phyloP scores from a whole-genome alignment of 352 stramenopile genomes.

The Globisporangium irregulare region DNA sequence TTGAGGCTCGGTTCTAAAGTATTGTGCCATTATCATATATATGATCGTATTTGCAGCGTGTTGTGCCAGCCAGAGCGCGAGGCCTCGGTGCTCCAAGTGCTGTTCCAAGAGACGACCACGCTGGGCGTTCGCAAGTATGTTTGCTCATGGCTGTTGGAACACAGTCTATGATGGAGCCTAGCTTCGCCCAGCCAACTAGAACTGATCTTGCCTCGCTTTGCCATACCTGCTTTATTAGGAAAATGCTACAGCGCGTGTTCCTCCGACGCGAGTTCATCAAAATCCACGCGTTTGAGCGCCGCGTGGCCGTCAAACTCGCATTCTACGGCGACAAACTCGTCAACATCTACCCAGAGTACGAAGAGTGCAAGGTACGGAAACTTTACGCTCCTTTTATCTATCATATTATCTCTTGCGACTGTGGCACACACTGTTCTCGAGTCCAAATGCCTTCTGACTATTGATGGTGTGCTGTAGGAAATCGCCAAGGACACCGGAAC shows the following conservation, averaged over 20 bases:
- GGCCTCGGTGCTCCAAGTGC: constrained; percentile 37
- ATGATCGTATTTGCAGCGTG: constrained; percentile 35
- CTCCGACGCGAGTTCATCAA: constrained; percentile 54
- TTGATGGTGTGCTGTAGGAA: constrained; percentile 14
- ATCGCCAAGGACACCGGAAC: constrained; percentile 39
- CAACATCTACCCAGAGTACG: constrained; percentile 80
- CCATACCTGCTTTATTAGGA: constrained; percentile 21
- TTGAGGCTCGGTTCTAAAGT: too few relatives aligned
- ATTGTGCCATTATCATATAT: too few relatives aligned
- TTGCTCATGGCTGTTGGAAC: too few relatives aligned
- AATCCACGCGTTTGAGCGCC: constrained; percentile 38
- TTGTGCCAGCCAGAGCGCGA: constrained; percentile 69
- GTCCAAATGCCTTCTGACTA: not conserved
- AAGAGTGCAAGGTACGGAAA: constrained; percentile 69
- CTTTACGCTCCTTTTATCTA: not conserved
- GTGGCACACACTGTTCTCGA: too few relatives aligned
- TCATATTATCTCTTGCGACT: too few relatives aligned
- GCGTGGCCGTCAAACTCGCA: constrained; percentile 60
- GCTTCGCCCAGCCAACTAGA: too few relatives aligned
- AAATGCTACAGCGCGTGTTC: constrained; percentile 51
- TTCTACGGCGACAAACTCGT: constrained; percentile 47
- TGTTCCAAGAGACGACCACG: constrained; percentile 89
- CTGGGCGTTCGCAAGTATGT: constrained; percentile 78
- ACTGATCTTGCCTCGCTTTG: too few relatives aligned
- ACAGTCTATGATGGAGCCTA: too few relatives aligned